Evolutionary conservation across 257 asterid species (phyloP).

Genomic region (Solanum arcanum): DNA sequence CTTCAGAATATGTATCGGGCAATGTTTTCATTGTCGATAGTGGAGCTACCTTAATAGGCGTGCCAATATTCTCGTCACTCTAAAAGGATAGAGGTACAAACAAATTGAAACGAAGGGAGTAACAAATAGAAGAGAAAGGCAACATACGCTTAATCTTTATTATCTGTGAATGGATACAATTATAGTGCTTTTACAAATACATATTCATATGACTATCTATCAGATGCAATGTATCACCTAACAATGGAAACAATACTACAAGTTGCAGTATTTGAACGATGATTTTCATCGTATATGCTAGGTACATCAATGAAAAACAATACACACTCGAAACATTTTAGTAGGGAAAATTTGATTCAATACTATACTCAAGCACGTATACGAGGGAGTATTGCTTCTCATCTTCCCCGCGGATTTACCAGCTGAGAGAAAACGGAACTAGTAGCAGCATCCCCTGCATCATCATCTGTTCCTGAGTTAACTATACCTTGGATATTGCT

Average conservation of each 20-base stretch:
- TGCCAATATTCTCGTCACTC: background rate
- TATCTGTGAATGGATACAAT: background rate
- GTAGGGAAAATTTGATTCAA: background rate
- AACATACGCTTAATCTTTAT: background rate
- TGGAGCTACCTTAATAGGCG: background rate
- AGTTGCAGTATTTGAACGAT: background rate
- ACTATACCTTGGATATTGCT: slow-evolving; percentile 18
- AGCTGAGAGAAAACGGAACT: slow-evolving; percentile 43
- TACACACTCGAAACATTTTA: slow-evolving; percentile 5
- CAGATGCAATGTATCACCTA: background rate
- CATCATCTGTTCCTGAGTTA: slow-evolving; percentile 31
- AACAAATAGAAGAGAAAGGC: background rate
- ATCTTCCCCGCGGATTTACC: slow-evolving; percentile 36
- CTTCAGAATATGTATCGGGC: background rate
- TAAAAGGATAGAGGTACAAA: background rate
- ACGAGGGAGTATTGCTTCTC: background rate
- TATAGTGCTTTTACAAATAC: background rate
- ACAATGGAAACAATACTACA: background rate
- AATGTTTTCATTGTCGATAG: background rate
- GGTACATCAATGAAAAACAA: background rate
- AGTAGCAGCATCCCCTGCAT: slow-evolving; percentile 29
- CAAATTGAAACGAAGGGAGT: background rate
- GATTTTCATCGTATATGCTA: background rate
- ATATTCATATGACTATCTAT: background rate
- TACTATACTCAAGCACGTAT: background rate